A percentile compares a stretch with the other conserved stretches of the same genome.
Evolutionary conservation across 129 eudicot species (phyloP).

Genomic region (Apium graveolens): DNA sequence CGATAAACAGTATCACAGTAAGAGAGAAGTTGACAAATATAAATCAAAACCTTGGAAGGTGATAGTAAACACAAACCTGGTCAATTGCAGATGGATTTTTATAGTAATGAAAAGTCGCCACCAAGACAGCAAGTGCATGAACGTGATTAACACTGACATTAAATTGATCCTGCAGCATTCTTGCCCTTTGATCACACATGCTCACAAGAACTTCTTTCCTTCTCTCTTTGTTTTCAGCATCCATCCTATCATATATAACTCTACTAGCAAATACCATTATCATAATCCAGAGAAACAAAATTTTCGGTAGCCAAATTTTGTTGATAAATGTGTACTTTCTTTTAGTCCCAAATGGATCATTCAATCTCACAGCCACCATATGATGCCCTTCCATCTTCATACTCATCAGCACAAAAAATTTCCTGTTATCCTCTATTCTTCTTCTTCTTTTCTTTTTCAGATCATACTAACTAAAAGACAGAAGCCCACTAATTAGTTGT

Average conservation of each 20-base stretch:
- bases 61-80: conserved; percentile 39
- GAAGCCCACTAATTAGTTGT: not conserved
- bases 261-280: conserved; percentile 23
- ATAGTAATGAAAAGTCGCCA: conserved; percentile 72
- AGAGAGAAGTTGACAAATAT: no score
- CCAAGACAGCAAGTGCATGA: conserved; percentile 83
- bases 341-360: conserved; percentile 44
- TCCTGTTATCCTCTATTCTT: not conserved
- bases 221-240: conserved; percentile 46
- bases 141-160: conserved; percentile 85
- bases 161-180: conserved; percentile 89
- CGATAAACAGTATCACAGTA: not conserved
- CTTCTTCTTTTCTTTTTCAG: conserved; percentile 3
- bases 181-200: conserved; percentile 87
- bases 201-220: conserved; percentile 68
- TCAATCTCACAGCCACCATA: conserved; percentile 52
- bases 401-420: conserved; percentile 26
- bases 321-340: conserved; percentile 30
- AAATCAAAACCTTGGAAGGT: not conserved
- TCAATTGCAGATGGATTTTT: conserved; percentile 78
- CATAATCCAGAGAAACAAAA: conserved; percentile 37
- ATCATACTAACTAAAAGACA: conserved; percentile 16
- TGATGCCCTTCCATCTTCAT: conserved; percentile 54
- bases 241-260: conserved; percentile 34
- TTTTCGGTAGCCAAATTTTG: conserved; percentile 29